Base-by-base conservation (phyloP, 2,329 filamentous ascomycete species). In the Graphiopsis chlorocephala region DNA sequence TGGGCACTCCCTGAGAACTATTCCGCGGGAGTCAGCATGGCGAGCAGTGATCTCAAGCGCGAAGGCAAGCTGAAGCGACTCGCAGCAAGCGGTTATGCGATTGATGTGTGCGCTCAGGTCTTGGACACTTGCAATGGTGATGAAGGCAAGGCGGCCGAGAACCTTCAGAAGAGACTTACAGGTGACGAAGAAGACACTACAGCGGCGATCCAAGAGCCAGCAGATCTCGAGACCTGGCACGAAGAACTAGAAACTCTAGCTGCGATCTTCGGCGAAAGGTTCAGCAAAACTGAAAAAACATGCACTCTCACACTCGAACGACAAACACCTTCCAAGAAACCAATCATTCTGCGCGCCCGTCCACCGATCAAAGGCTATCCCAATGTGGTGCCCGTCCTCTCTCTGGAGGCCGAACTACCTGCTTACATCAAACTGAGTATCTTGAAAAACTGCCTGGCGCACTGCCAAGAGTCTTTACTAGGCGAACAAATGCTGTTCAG, bases 1-100 rank as follows among this genome's bases (percentile, higher is more conserved):
- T 98, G 94, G 93, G 92, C 92, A 71, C 81, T 99, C 48, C 95
- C 95, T 0, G 93, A 96, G 78, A 91, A 89, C 67, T 99, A 99
- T 76, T 88, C 91, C 12, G 94, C 93, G 29, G 95, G 95, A 25
- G 89, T 98, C 28, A 92, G 89, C 52, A 88, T 99, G 68, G 94
- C 89, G 1, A 90, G 90, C 59, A 90, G 88, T 7, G 90, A 97
- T 74, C 77, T 97, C 66, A 91, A 88, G 74, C 86, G 88, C 70
- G 93, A 98, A 75, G 89, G 87, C 4, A 90, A 90, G 64, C 87
- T 97, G 70, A 93, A 95, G 75, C 85, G 93, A 12, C 84, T 99
- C 23, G 85, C 92, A 7, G 85, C 90, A 71, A 88, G 90, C 26
- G 95, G 95, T 1, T 99, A 98, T 77, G 90, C 94, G 1, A 77